Evolutionary conservation across 768 basidiomycete species (phyloP).

Genomic region (Boletus sensibilis): DNA sequence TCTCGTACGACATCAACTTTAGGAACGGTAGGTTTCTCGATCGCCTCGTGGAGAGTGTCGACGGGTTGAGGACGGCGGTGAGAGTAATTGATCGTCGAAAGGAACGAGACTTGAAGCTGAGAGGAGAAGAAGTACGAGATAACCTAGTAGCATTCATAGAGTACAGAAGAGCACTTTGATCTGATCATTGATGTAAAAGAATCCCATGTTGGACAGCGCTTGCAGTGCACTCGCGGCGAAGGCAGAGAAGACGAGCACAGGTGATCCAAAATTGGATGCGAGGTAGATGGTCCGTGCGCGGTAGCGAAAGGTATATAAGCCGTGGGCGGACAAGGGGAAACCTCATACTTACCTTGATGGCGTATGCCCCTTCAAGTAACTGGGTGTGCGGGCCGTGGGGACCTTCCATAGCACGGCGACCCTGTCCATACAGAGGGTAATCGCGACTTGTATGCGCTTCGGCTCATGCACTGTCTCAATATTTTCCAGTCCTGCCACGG

Average conservation of each 20-base stretch:
- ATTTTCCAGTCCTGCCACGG: conserved; percentile 71
- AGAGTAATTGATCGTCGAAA: conserved; percentile 65
- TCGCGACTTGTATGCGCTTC: conserved; percentile 63
- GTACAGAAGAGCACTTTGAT: conserved; percentile 60
- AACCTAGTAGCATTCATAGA: conserved; percentile 75
- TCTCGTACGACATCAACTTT: conserved; percentile 82
- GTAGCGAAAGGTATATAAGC: conserved; percentile 34
- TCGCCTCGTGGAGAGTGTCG: conserved; percentile 55
- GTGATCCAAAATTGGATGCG: background rate
- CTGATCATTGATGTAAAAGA: conserved; percentile 12
- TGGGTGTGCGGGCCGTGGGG: too few species aligned
- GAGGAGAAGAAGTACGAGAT: conserved; percentile 75
- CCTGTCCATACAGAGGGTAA: conserved; percentile 61
- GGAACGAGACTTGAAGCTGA: conserved; percentile 58
- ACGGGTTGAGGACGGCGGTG: conserved; percentile 60
- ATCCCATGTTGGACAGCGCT: background rate
- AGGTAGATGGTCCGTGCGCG: conserved; percentile 33
- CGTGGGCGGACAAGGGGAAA: background rate
- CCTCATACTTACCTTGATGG: too few species aligned
- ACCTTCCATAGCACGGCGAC: conserved; percentile 70
- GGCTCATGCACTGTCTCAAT: conserved; percentile 77
- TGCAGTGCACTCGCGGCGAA: background rate
- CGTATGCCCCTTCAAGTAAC: too few species aligned
- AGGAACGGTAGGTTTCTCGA: conserved; percentile 57
- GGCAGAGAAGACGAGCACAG: too few species aligned